These are phyloP conservation scores for Ustilago hordei DNA, from an alignment of 1,284 basidiomycete genomes.

Conservation along the genomic window DNA sequence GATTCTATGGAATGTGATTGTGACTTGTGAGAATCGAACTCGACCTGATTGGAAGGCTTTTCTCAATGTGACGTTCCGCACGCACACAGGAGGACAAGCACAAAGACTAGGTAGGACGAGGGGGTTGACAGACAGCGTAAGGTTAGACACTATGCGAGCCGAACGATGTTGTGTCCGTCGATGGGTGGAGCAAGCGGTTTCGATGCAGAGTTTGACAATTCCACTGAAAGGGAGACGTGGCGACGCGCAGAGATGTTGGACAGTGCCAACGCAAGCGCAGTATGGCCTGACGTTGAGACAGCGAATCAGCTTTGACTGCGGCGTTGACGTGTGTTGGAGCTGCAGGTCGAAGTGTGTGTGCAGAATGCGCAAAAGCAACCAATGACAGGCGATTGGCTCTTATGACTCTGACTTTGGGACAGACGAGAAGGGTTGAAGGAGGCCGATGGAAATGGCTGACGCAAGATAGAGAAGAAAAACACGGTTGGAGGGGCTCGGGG, in stretches of 20 bases:
- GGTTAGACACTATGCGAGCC: slow-evolving; percentile 3
- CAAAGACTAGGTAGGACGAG: background rate
- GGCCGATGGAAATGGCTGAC: background rate
- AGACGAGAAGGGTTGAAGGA: background rate
- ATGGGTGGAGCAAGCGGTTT: slow-evolving; percentile 9
- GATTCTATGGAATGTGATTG: background rate
- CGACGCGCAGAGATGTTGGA: slow-evolving; percentile 9
- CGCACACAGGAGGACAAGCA: background rate
- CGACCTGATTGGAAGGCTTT: background rate
- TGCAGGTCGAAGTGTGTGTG: background rate
- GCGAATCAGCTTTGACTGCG: background rate
- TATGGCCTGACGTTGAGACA: background rate
- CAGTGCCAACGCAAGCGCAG: slow-evolving; percentile 8
- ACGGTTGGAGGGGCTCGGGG: background rate
- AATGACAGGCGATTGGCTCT: background rate
- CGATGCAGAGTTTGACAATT: background rate
- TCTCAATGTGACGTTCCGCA: background rate
- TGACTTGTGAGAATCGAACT: slow-evolving; percentile 3
- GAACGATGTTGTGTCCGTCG: slow-evolving; percentile 12
- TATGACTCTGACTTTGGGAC: background rate
- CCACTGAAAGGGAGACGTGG: slow-evolving; percentile 1
- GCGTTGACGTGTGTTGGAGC: background rate
- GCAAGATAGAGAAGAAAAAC: background rate
- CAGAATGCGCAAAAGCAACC: background rate
- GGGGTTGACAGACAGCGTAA: background rate